Base-by-base conservation (phyloP, 2,329 filamentous ascomycete species). In the Phaeophleospora eucalypticola region DNA sequence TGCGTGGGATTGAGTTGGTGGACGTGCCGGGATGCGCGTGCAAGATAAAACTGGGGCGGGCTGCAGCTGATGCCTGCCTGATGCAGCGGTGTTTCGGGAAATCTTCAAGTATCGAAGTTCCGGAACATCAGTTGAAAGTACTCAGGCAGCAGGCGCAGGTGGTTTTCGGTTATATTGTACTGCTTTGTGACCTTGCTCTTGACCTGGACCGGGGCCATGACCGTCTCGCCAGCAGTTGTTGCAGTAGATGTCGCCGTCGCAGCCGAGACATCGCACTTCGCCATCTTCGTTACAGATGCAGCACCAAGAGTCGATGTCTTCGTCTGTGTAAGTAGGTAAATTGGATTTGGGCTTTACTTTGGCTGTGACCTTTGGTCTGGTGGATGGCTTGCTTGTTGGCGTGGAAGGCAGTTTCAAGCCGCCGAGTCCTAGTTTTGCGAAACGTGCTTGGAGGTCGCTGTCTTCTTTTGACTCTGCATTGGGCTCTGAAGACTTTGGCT, bases 271-370 rank as follows among this genome's bases (percentile, higher is more conserved):
- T 47, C 76, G 76, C 20, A 93, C 69, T 2, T 81, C 82, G 0
- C 84, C 87, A 60, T 93, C 86, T 48, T 89, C 86, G 38, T 85
- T 81, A 63, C 89, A 95, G 8, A 93, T 89, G 24, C 83, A 79
- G 64, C 89, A 94, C 87, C 87, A 94, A 1, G 77, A 80, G 35
- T 84, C 81, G 51, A 84, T 76, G 58, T 91, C 86, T 27, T 84
- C 83, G 57, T 90, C 84, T 0, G 82, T 80, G 61, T 68, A 71
- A 39, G 62, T 64, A n/a, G 67, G 60, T 12, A 68, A 40, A 40
- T 59, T 71, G 4, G 65, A 61, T 37, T 64, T 63, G 1, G 55
- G 46, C 32, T 54, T 58, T 7, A 52, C 33, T 9, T 48, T 52
- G 3, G 50, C 51, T 17, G 52, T 54, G 3, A 54, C 47, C n/a